Base-by-base conservation (phyloP, 1,284 basidiomycete genomes). In the Abortiporus biennis region DNA sequence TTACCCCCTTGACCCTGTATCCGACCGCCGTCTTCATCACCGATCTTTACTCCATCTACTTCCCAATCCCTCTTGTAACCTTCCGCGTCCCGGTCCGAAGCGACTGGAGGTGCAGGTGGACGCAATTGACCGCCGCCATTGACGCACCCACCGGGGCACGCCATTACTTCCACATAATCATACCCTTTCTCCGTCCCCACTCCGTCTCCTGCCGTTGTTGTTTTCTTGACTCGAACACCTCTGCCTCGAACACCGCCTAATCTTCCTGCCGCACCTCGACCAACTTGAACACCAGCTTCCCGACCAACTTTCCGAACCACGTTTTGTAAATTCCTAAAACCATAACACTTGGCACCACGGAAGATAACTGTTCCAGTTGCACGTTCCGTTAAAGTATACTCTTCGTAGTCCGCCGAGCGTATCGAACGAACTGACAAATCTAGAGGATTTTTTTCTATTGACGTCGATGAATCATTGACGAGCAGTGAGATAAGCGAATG, bases 101-200 rank as follows among this genome's bases (percentile, higher is more conserved):
- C 27, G 8, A 29, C n/a, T 4, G 13, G 4, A 25, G 46, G 50
- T 25, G 45, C 55, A 43, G 66, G 64, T 23, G 78, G 80, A 50
- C 85, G 83, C 54, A 94, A 71, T 66, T 99, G 96, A 1, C 96
- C 96, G 20, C 96, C 95, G 2, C 96, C 95, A 57, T 98, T 98
- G 37, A 97, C 91, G 59, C 96, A 99, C 4, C 96, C 96, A 0
- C 88, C 82, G 0, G 96, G 96, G 67, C 96, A 99, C 17, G 96
- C 96, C 96, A 99, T 99, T 47, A 99, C 93, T 58, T 99, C 96
- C 37, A 99, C 86, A 62, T 95, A 99, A 65, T 99, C 95, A 61
- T 95, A 89, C 24, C 78, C 71, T 54, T 68, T 70, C 40, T 78
- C 76, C 47, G 74, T 69, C 36, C 61, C 64, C 23, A 60, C 63